Conservation (phyloP, 75 land plant species). For the Pinus taeda region DNA sequence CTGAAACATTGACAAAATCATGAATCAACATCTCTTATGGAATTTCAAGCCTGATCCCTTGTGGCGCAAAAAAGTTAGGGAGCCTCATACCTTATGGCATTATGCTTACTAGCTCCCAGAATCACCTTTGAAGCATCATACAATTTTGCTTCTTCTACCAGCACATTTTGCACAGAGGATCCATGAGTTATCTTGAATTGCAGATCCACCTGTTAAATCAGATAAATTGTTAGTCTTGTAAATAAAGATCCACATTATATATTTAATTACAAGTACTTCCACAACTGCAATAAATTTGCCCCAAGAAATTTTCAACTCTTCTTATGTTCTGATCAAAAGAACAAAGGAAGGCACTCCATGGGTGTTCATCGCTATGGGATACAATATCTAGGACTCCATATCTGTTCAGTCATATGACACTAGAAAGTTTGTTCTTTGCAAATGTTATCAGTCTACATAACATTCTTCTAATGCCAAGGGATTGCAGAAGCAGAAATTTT, state of each 20-base stretch:
- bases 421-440: constrained; percentile 1
- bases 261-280: constrained; percentile 1
- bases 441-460: not conserved
- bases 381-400: constrained; percentile 3
- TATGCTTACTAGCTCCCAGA: constrained; percentile 34
- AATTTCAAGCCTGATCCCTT: not conserved
- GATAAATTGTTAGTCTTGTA: constrained; percentile 3
- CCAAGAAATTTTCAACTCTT: not conserved
- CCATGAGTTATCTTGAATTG: constrained; percentile 59
- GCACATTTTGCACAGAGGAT: constrained; percentile 37
- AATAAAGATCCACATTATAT: constrained; percentile 4
- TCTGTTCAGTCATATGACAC: not conserved
- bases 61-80: not conserved
- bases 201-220: constrained; percentile 36
- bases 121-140: constrained; percentile 42
- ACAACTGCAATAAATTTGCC: not conserved
- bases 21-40: not conserved
- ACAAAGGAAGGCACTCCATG: constrained; percentile 7
- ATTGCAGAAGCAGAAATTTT: not conserved
- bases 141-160: constrained; percentile 43
- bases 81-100: constrained; percentile 21
- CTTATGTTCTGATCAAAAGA: constrained; percentile 3
- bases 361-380: not conserved
- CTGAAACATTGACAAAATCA: constrained; percentile 18
- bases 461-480: not conserved